Conservation (phyloP, 2,329 filamentous ascomycete species). For the Cladorrhinum sp. region DNA sequence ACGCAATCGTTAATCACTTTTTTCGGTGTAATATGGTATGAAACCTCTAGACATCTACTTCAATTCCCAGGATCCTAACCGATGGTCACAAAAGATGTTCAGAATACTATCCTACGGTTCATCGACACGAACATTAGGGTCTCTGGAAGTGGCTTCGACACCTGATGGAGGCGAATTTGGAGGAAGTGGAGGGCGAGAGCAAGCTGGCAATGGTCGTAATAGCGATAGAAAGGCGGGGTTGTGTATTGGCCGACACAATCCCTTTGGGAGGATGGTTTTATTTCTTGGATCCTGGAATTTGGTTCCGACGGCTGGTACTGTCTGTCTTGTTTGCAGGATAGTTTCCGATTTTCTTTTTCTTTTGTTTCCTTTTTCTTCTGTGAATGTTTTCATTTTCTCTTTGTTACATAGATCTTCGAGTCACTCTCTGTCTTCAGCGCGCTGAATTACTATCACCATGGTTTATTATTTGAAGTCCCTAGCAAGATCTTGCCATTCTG, state of each 20-base stretch:
- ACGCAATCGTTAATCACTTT: background rate
- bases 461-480: background rate
- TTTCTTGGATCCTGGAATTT: constrained; percentile 1
- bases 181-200: background rate
- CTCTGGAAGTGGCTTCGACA: no score
- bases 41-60: background rate
- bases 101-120: background rate
- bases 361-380: background rate
- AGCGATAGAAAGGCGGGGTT: background rate
- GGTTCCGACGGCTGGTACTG: background rate
- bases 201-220: background rate
- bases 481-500: background rate
- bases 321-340: background rate
- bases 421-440: background rate
- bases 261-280: background rate
- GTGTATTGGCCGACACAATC: background rate
- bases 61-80: background rate
- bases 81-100: background rate
- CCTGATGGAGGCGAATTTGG: no score
- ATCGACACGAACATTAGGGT: background rate
- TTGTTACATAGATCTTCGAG: constrained; percentile 3
- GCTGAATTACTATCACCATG: background rate
- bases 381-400: background rate
- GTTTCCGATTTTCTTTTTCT: background rate
- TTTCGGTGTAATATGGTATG: background rate